These are phyloP conservation scores for Cymbopogon citratus DNA, from an alignment of 176 grass and related monocot genomes.

Conservation along the genomic window DNA sequence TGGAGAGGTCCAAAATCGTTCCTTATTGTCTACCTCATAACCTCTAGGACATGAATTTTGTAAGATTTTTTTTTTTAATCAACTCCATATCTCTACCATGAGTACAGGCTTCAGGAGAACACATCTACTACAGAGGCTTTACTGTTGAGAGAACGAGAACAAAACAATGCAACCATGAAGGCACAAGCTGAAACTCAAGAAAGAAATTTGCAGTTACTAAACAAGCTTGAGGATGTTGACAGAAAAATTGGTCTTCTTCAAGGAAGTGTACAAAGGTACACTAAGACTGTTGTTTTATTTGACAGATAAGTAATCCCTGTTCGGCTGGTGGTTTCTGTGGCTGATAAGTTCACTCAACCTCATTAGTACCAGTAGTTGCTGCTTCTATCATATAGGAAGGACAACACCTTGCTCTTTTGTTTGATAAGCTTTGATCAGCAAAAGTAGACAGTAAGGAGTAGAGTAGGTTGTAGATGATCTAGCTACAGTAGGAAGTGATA, in stretches of 20 bases:
- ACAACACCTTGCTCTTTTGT: not conserved
- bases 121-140: constrained; percentile 38
- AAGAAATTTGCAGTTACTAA: constrained; percentile 36
- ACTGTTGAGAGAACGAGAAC: constrained; percentile 42
- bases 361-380: not conserved
- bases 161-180: constrained; percentile 37
- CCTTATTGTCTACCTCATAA: constrained; percentile 22
- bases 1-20: constrained; percentile 41
- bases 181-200: constrained; percentile 46
- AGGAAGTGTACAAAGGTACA: constrained; percentile 38
- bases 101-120: constrained; percentile 45
- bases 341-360: not conserved
- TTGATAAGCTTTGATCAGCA: not conserved
- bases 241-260: constrained; percentile 47
- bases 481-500: not conserved
- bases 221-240: constrained; percentile 50
- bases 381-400: not conserved
- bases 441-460: not conserved
- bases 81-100: constrained; percentile 10
- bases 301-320: not conserved
- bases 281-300: not conserved
- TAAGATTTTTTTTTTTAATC: not conserved
- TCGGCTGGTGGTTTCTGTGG: too few species aligned
- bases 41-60: not conserved
- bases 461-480: not conserved